Conservation (phyloP, 2,329 filamentous ascomycete species). For the Exophiala xenobiotica region DNA sequence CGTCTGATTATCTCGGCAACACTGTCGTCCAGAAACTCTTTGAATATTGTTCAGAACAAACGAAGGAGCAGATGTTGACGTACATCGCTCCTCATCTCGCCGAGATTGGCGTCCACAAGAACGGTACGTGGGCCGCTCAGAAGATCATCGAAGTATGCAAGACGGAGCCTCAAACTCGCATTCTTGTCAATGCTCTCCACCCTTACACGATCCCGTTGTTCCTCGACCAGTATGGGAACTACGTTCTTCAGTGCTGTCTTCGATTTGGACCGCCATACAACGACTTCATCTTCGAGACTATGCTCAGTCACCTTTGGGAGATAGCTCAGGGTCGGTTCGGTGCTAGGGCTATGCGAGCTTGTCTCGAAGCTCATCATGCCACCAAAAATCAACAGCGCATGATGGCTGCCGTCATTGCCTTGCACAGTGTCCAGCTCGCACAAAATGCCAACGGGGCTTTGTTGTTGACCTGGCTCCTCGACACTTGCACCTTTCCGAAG, state of each 20-base stretch:
- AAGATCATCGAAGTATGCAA: conserved; percentile 98
- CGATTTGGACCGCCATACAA: conserved; percentile 88
- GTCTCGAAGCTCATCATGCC: conserved; percentile 90
- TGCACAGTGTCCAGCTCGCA: conserved; percentile 93
- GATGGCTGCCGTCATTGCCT: conserved; percentile 89
- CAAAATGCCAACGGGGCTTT: conserved; percentile 95
- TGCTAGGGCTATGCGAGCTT: conserved; percentile 92
- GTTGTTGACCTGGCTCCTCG: conserved; percentile 93
- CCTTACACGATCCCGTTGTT: conserved; percentile 89
- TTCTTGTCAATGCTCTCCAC: conserved; percentile 80
- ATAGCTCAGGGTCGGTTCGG: conserved; percentile 90
- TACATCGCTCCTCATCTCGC: conserved; percentile 89
- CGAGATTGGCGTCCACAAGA: conserved; percentile 98
- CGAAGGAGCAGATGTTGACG: conserved; percentile 86
- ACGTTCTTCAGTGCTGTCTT: conserved; percentile 93
- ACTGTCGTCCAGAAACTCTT: conserved; percentile 99
- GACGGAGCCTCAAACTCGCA: conserved; percentile 73
- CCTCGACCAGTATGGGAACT: conserved; percentile 97
- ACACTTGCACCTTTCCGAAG: conserved; percentile 93
- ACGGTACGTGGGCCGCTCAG: conserved; percentile 97
- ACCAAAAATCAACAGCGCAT: conserved; percentile 94
- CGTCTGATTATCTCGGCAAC: conserved; percentile 96
- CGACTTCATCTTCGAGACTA: conserved; percentile 96
- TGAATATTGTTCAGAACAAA: conserved; percentile 86
- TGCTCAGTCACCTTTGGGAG: conserved; percentile 93